phyloP scores from a whole-genome alignment of 441 rosid genomes.

The Croton laevigatus region DNA sequence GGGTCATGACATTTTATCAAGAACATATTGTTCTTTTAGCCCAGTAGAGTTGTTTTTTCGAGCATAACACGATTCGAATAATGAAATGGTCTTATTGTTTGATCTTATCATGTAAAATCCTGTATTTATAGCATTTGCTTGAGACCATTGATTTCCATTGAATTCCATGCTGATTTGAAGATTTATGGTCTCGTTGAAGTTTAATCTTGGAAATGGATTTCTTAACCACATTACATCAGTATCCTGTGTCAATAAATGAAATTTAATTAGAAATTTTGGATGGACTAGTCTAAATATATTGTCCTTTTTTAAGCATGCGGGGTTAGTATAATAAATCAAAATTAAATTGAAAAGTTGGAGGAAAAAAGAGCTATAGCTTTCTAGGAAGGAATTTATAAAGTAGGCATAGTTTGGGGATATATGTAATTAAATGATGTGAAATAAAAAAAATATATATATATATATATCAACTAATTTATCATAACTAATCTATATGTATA shows the following conservation, averaged over 20 bases:
- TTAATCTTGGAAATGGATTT: conserved; percentile 39
- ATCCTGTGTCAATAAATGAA: conserved; percentile 31
- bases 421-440: too few species aligned
- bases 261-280: too few species aligned
- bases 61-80: conserved; percentile 40
- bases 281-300: too few species aligned
- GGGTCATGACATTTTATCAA: conserved; percentile 27
- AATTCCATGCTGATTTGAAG: conserved; percentile 46
- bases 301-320: too few species aligned
- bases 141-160: conserved; percentile 34
- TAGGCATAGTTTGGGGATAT: too few species aligned
- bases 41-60: conserved; percentile 31
- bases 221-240: conserved; percentile 48
- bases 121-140: conserved; percentile 37
- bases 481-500: too few species aligned
- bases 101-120: conserved; percentile 45
- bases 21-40: conserved; percentile 43
- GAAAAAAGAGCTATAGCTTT: too few species aligned
- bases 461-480: too few species aligned
- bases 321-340: too few species aligned
- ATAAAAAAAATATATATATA: too few species aligned
- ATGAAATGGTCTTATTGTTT: conserved; percentile 35
- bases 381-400: too few species aligned
- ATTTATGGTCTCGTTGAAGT: conserved; percentile 25
- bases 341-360: too few species aligned